phyloP scores from a whole-genome alignment of 495 filamentous ascomycete genomes.

The Neurospora sp. region DNA sequence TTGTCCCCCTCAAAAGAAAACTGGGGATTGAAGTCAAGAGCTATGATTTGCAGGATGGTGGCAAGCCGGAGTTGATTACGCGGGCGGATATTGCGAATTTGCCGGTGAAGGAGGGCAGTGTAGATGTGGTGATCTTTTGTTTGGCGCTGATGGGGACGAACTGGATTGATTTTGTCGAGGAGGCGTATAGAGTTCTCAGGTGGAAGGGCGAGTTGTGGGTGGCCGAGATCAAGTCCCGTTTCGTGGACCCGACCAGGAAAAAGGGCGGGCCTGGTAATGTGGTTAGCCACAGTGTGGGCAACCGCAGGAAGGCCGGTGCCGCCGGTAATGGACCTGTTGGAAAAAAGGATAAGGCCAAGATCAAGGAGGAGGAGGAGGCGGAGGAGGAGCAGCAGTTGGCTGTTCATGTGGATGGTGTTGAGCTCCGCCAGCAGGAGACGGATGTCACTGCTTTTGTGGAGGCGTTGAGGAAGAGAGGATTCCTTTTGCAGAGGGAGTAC shows the following conservation, averaged over 20 bases:
- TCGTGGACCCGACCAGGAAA: slow-evolving; percentile 45
- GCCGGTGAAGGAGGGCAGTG: slow-evolving; percentile 58
- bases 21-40: slow-evolving; percentile 29
- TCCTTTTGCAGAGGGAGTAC: slow-evolving; percentile 52
- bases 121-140: slow-evolving; percentile 87
- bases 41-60: slow-evolving; percentile 46
- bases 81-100: slow-evolving; percentile 80
- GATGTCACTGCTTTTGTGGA: slow-evolving; percentile 84
- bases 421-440: slow-evolving; percentile 51
- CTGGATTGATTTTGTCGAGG: slow-evolving; percentile 90
- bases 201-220: slow-evolving; percentile 96
- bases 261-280: slow-evolving; percentile 32
- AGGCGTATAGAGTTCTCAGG: slow-evolving; percentile 79
- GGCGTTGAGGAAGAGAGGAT: slow-evolving; percentile 66
- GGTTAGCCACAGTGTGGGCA: slow-evolving; percentile 54
- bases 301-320: slow-evolving; percentile 31
- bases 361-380: slow-evolving; percentile 30
- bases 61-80: slow-evolving; percentile 56
- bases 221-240: slow-evolving; percentile 89
- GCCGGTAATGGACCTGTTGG: neutral
- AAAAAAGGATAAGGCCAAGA: slow-evolving; percentile 43
- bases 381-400: slow-evolving; percentile 37
- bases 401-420: slow-evolving; percentile 41
- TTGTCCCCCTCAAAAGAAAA: slow-evolving; percentile 46
- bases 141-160: slow-evolving; percentile 97